phyloP scores from a whole-genome alignment of 495 filamentous ascomycete species.

The Jackrogersella multiformis region DNA sequence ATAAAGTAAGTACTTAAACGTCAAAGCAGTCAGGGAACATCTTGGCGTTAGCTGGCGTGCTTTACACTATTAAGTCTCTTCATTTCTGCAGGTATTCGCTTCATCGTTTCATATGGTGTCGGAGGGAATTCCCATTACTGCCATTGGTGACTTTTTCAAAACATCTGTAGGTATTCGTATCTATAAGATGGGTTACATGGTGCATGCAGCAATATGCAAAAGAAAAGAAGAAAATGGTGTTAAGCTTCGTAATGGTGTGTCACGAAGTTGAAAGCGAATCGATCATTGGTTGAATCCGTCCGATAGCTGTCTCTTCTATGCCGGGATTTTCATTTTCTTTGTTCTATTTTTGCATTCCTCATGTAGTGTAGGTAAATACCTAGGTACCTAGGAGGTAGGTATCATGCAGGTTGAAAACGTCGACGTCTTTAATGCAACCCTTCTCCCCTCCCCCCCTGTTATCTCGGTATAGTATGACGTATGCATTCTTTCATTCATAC shows the following conservation, averaged over 20 bases:
- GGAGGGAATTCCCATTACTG: neutral
- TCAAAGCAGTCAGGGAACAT: neutral
- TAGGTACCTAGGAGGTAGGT: no score
- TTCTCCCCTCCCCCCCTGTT: neutral
- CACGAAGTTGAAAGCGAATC: neutral
- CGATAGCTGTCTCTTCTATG: neutral
- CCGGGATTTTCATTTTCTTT: neutral
- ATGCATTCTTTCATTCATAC: conserved; percentile 15
- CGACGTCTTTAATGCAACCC: conserved; percentile 34
- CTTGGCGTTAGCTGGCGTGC: conserved; percentile 1
- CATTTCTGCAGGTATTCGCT: neutral
- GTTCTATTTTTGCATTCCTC: conserved; percentile 36
- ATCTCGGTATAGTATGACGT: conserved; percentile 27
- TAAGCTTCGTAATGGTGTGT: conserved; percentile 13
- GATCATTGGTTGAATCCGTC: neutral
- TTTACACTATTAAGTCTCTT: no score
- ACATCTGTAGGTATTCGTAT: neutral
- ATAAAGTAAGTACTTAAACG: no score
- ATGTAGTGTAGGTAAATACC: no score
- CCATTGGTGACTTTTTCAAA: neutral
- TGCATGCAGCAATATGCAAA: conserved; percentile 3
- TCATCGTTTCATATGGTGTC: neutral
- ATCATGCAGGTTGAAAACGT: conserved; percentile 17
- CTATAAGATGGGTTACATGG: conserved; percentile 1
- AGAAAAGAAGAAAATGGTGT: neutral